Base-by-base conservation (phyloP, 352 stramenopile genomes). In the Globisporangium ultimum region DNA sequence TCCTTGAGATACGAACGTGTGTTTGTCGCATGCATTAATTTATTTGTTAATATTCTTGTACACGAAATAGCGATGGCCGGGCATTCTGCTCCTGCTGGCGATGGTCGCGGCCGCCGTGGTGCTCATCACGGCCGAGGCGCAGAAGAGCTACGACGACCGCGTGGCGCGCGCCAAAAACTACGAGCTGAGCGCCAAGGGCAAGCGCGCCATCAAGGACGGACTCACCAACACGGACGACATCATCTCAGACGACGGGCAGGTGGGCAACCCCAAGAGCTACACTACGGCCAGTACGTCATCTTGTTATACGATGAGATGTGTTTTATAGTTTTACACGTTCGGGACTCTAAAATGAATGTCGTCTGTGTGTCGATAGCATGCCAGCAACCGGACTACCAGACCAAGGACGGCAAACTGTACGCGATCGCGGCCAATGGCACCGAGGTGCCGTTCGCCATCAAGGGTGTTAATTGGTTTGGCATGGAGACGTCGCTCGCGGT, bases 401-500 rank as follows among this genome's bases (percentile, higher is more conserved):
- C 74, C 63, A 90, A 92, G 66, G 79, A 90, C 46, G 83, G 83
- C 4, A 60, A 78, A 24, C 67, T 92, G 20, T 64, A 73, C 17
- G 77, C 80, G 1, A 74, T 91, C 24, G 59, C 83, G 8, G 55
- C 66, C 14, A 92, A 92, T 58, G 80, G 83, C n/a, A 89, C 80
- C 0, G 76, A 89, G 18, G 64, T 92, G 3, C 61, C 74, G 3
- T 69, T 92, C 45, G 58, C 79, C 48, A 87, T 90, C 75, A 92
- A 92, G 59, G 80, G 82, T 12, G 62, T 89, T 14, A 91, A 89
- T 57, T 91, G 82, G 82, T 88, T 90, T 20, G 80, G 83, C 48
- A 90, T 92, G 80, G 83, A 93, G 55, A 89, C 83, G 15, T 46
- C 67, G 21, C 67, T 89, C 24, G 79, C 81, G 6, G 67, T 84